These are phyloP conservation scores for Ciborinia camelliae DNA, from an alignment of 2,329 filamentous ascomycete genomes.

Conservation along the genomic window DNA sequence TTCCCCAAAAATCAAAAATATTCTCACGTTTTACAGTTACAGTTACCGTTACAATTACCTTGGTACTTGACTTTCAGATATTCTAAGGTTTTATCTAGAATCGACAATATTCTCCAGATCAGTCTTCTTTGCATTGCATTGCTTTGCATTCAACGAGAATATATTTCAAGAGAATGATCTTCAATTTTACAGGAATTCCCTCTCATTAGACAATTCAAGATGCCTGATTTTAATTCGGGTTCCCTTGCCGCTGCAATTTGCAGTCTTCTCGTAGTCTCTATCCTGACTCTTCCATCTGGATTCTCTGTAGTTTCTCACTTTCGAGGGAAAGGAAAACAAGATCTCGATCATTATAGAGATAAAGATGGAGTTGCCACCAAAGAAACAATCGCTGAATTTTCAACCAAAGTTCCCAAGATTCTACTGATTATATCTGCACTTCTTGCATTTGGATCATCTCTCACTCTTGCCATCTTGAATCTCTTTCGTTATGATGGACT, in stretches of 20 bases:
- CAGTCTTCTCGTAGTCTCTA: conserved; percentile 39
- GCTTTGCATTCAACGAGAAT: background rate
- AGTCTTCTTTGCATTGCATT: background rate
- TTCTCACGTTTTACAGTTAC: no score
- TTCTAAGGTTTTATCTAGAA: no score
- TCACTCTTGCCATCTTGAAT: conserved; percentile 54
- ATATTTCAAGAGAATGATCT: conserved; percentile 10
- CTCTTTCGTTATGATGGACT: conserved; percentile 43
- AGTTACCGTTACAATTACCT: no score
- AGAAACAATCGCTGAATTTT: conserved; percentile 60
- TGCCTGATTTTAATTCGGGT: conserved; percentile 53
- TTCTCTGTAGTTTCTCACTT: conserved; percentile 39
- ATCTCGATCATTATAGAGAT: conserved; percentile 58
- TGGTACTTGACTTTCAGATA: no score
- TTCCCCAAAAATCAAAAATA: no score
- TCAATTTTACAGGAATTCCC: background rate
- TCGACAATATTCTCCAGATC: background rate
- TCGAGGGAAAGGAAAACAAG: conserved; percentile 32
- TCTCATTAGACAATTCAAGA: conserved; percentile 32
- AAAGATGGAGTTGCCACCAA: conserved; percentile 65
- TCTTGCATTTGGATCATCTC: conserved; percentile 52
- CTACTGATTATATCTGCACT: conserved; percentile 52
- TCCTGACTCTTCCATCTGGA: conserved; percentile 42
- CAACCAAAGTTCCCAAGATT: conserved; percentile 55
- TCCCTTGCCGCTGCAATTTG: conserved; percentile 29